Base-by-base conservation (phyloP, 176 grass and related monocot species). In the Sorghum bicolor region DNA sequence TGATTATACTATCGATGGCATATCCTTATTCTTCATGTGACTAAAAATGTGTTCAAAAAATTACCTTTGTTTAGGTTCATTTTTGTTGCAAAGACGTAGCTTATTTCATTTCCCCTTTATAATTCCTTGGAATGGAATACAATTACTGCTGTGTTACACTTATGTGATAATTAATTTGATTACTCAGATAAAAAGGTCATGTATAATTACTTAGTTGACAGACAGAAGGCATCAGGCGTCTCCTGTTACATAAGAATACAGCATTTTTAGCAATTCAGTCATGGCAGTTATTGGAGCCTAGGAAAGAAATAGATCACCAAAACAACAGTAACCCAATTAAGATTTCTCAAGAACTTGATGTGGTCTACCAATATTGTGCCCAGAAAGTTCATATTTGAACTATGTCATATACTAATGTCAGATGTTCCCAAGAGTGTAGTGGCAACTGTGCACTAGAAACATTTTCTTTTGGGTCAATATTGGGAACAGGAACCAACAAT, bases 301-400 rank as follows among this genome's bases (percentile, higher is more conserved):
- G 63, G 61, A 22, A 76, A 69, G 19, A 80, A 89, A 80, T 58
- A 70, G 14, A 52, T 24, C 64, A 58, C 80, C 64, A 32, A 52
- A 41, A 53, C n/a, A 80, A 48, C 22, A 64, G 33, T 77, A 84
- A 61, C 43, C 75, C 45, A 57, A 55, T 73, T 36, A 61, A 75
- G 20, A 75, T 29, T 32, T 66, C 4, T 85, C 10, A 13, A 77
- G 55, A 69, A 39, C 72, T 5, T 82, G 26, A 6, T 55, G 61
- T 41, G 9, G 26, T 64, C 66, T 82, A 22, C 8, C 26, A 72
- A 77, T 72, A 34, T 64, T 86, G 53, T 72, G 33, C 12, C 24
- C 73, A 53, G 33, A 86, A 89, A 77, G 6, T 41, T 70, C 74
- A 58, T 61, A 30, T 70, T 86, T 72, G 66, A 22, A 48, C 34